Evolutionary conservation across 2,329 filamentous ascomycete genomes (phyloP).

Genomic region (Magnaporthales sp.): DNA sequence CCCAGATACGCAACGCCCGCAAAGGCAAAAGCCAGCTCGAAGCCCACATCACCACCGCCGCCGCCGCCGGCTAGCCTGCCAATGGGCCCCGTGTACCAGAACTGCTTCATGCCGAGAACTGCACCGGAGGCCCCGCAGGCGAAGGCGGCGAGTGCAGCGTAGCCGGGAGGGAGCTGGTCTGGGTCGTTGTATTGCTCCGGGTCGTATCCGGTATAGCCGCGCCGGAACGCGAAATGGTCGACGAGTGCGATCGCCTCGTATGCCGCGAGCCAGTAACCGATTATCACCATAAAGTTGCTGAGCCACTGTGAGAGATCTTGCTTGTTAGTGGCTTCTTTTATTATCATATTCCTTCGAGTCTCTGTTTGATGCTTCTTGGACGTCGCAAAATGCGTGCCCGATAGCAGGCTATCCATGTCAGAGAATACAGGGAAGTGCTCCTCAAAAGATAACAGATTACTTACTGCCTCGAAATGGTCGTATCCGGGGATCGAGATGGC

Average conservation of each 20-base stretch:
- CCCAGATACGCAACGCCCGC: conserved; percentile 37
- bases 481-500: conserved; percentile 41
- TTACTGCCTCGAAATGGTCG: conserved; percentile 17
- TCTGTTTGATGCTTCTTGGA: neutral
- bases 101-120: conserved; percentile 51
- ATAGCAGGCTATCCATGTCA: too few relatives aligned
- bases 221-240: conserved; percentile 31
- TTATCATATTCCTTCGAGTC: neutral
- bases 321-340: neutral
- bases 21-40: conserved; percentile 48
- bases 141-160: conserved; percentile 20
- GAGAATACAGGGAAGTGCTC: neutral
- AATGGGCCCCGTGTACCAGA: conserved; percentile 54
- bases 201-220: conserved; percentile 30
- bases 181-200: conserved; percentile 37
- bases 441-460: neutral
- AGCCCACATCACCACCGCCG: conserved; percentile 44
- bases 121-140: conserved; percentile 31
- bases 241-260: conserved; percentile 33
- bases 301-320: conserved; percentile 13
- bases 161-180: conserved; percentile 27
- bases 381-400: neutral
- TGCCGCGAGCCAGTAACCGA: conserved; percentile 33
- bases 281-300: conserved; percentile 30
- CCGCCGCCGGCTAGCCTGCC: conserved; percentile 41